Conservation (phyloP, 306 rosid species). For the Quillaja saponaria region DNA sequence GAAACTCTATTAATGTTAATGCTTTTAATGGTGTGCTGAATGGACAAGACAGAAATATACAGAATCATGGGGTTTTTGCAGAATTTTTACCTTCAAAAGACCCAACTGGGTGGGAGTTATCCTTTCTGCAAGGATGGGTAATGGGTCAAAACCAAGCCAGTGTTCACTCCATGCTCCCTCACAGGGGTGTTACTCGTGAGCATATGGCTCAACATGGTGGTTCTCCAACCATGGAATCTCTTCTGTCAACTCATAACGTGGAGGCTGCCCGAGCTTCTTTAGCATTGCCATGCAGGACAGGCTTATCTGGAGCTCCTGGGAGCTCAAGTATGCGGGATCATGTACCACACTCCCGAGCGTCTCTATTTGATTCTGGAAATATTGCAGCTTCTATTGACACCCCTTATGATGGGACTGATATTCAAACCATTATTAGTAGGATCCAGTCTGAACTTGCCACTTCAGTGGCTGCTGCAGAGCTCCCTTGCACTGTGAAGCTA, state of each 20-base stretch:
- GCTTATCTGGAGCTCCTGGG: constrained; percentile 20
- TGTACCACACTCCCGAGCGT: constrained; percentile 22
- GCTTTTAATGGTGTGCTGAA: constrained; percentile 36
- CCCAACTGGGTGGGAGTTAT: constrained; percentile 42
- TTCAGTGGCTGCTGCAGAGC: constrained; percentile 30
- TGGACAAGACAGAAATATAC: constrained; percentile 36
- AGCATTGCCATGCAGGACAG: constrained; percentile 19
- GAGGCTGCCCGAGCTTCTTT: neutral
- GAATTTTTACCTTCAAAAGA: constrained; percentile 41
- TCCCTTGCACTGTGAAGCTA: constrained; percentile 41
- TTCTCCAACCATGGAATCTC: constrained; percentile 29
- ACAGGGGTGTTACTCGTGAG: constrained; percentile 23
- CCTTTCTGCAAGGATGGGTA: constrained; percentile 46
- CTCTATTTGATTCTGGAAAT: constrained; percentile 21
- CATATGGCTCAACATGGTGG: constrained; percentile 29
- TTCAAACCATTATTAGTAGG: constrained; percentile 27
- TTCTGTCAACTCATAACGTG: constrained; percentile 9
- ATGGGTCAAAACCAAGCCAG: constrained; percentile 49
- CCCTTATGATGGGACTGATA: constrained; percentile 20
- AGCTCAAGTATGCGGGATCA: constrained; percentile 25
- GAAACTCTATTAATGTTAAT: constrained; percentile 44
- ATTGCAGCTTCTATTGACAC: constrained; percentile 12
- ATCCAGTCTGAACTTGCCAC: constrained; percentile 26
- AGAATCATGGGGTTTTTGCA: constrained; percentile 35
- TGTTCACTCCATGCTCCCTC: constrained; percentile 34